Percentiles rank a stretch among this genome's conserved stretches.
These are phyloP conservation scores for Pleurotus eryngii DNA, from an alignment of 768 basidiomycete genomes.

Conservation along the genomic window DNA sequence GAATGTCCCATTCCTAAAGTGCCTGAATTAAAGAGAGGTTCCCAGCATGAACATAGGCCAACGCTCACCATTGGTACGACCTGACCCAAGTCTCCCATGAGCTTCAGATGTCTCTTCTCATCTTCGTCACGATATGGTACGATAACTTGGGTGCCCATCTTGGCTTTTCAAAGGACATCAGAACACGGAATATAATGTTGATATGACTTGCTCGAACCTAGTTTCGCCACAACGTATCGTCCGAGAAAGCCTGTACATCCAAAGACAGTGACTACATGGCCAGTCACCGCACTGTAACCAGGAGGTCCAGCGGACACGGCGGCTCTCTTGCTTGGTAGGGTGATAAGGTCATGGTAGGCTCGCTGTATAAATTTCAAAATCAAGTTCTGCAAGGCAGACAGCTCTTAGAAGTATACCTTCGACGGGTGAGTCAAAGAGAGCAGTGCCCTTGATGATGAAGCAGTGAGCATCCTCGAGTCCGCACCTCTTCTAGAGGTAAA, in stretches of 20 bases:
- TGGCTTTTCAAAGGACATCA: slow-evolving; percentile 46
- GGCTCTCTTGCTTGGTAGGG: slow-evolving; percentile 58
- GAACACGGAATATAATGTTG: too few species aligned
- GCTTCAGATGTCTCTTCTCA: slow-evolving; percentile 83
- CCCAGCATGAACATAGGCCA: background rate
- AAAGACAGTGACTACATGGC: slow-evolving; percentile 94
- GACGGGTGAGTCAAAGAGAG: background rate
- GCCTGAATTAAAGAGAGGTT: background rate
- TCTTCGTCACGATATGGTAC: slow-evolving; percentile 95
- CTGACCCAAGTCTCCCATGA: slow-evolving; percentile 96
- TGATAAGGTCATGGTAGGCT: slow-evolving; percentile 68
- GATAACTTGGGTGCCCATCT: slow-evolving; percentile 89
- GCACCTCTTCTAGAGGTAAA: background rate
- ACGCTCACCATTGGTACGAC: slow-evolving; percentile 84
- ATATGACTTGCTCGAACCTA: slow-evolving; percentile 53
- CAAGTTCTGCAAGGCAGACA: too few species aligned
- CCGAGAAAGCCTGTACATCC: slow-evolving; percentile 96
- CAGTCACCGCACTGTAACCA: slow-evolving; percentile 84
- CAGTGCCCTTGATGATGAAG: slow-evolving; percentile 4
- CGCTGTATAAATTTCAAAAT: slow-evolving; percentile 40
- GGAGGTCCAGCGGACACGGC: slow-evolving; percentile 74
- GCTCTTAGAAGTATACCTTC: background rate
- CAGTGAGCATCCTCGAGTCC: background rate
- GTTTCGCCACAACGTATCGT: slow-evolving; percentile 88
- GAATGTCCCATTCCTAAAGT: slow-evolving; percentile 89